Percentiles rank a stretch among this genome's conserved stretches.
These are phyloP conservation scores for Fragaria vesca DNA, from an alignment of 306 rosid species.

Conservation along the genomic window DNA sequence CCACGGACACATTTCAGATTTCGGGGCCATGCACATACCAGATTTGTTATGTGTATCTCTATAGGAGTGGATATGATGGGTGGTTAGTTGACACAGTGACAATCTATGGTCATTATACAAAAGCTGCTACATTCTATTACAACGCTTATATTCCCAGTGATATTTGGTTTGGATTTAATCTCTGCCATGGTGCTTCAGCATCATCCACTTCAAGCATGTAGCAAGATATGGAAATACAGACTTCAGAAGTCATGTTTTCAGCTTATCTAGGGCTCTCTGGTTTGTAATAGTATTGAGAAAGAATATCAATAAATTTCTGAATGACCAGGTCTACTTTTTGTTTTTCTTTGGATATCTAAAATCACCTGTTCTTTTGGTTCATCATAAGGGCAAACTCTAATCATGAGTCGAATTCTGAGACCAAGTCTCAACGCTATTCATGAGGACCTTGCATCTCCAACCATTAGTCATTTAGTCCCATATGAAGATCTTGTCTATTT, in stretches of 20 bases:
- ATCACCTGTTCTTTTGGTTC: no score
- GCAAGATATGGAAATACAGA: not conserved
- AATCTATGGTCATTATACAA: conserved; percentile 36
- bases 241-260: not conserved
- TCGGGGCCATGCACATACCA: conserved; percentile 69
- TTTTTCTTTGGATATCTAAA: not conserved
- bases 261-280: not conserved
- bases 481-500: no score
- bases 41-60: conserved; percentile 61
- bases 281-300: conserved; percentile 1
- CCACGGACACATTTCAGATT: conserved; percentile 67
- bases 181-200: conserved; percentile 34
- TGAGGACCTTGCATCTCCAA: no score
- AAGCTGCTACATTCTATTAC: conserved; percentile 52
- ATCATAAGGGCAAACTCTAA: no score
- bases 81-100: conserved; percentile 73
- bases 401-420: no score
- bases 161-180: conserved; percentile 76
- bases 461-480: no score
- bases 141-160: conserved; percentile 48
- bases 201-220: conserved; percentile 28
- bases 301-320: not conserved
- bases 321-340: not conserved
- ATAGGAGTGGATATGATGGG: conserved; percentile 79
- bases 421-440: no score